Evolutionary conservation across 768 basidiomycete genomes (phyloP), one percentile per base, ranked within the genome.

Genomic region (Mycena chlorophos): DNA sequence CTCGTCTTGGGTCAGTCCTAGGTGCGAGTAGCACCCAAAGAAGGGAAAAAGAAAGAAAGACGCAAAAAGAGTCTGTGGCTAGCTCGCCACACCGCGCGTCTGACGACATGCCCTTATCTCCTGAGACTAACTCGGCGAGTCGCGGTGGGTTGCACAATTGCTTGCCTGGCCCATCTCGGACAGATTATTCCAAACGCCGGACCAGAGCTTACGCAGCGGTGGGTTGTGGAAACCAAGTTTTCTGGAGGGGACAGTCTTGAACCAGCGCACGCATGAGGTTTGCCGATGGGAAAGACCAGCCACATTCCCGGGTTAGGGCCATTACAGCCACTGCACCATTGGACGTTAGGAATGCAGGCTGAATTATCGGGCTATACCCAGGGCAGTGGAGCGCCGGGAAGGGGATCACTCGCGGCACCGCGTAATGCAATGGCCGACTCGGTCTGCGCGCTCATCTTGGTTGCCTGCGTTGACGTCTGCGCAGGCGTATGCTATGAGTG

Each of bases 221-320:
- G 76, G 72, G 79, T 79, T 81, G 82, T 81, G 85, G 82, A 79
- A 73, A 87, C 89, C 88, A 90, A 91, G 87, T 90, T 91, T 89
- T 91, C 89, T 84, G 87, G 88, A 90, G 89, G 88, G 87, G 87
- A 85, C 84, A 81, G 88, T 80, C 87, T 91, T 87, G 89, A 91
- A 90, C 87, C 85, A 88, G 89, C 89, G 89, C 89, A 83, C 89
- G 80, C 71, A 75, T 78, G 81, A 74, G 71, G 64, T 70, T 40
- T 60, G 70, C 81, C 87, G 83, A 82, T 88, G 74, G 73, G 57
- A 71, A 71, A 72, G 79, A 81, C 79, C 81, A 78, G 74, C 74
- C 84, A 76, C 88, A 91, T 90, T 85, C 89, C 89, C 83, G 77
- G 78, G 65, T 87, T 77, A 74, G 81, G 86, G 86, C 88, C 89